Percentiles rank a stretch among this genome's conserved stretches.
phyloP scores from a whole-genome alignment of 2,329 filamentous ascomycete species.

The Seiridium cupressi region DNA sequence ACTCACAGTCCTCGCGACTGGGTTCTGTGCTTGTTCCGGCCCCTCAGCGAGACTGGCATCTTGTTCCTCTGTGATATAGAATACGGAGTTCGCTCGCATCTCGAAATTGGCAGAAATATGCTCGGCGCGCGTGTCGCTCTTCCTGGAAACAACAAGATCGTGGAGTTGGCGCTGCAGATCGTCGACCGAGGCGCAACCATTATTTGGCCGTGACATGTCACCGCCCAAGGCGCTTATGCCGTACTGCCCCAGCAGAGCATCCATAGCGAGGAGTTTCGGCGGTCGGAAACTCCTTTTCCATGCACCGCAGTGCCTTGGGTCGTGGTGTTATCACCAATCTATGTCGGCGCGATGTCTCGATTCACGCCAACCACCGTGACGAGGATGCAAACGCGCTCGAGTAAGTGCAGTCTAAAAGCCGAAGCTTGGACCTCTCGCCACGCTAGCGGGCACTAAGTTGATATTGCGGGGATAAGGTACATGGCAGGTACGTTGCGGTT shows the following conservation, averaged over 20 bases:
- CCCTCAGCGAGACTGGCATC: constrained; percentile 34
- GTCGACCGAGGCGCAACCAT: constrained; percentile 35
- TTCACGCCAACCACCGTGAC: no score
- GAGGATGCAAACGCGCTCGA: no score
- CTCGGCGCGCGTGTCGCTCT: constrained; percentile 46
- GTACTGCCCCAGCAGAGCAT: constrained; percentile 21
- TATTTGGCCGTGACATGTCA: constrained; percentile 23
- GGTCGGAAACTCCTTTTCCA: not conserved
- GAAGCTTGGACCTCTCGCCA: no score
- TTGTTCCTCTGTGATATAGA: constrained; percentile 36
- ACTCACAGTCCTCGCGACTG: constrained; percentile 35
- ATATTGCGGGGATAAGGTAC: no score
- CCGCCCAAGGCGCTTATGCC: constrained; percentile 1
- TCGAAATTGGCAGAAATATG: constrained; percentile 47
- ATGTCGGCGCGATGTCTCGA: no score
- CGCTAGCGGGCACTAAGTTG: no score
- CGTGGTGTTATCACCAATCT: not conserved
- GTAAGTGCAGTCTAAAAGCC: no score
- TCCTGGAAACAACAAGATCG: constrained; percentile 37
- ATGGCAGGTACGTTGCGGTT: no score
- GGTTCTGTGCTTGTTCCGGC: constrained; percentile 19
- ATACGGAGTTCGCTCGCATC: constrained; percentile 40
- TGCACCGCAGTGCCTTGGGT: not conserved
- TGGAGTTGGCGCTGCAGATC: constrained; percentile 48
- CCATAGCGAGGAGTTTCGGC: constrained; percentile 17